Evolutionary conservation across 495 filamentous ascomycete species (phyloP), one percentile per base, ranked within the genome.

Genomic region (Hypoxylon subgilvum): DNA sequence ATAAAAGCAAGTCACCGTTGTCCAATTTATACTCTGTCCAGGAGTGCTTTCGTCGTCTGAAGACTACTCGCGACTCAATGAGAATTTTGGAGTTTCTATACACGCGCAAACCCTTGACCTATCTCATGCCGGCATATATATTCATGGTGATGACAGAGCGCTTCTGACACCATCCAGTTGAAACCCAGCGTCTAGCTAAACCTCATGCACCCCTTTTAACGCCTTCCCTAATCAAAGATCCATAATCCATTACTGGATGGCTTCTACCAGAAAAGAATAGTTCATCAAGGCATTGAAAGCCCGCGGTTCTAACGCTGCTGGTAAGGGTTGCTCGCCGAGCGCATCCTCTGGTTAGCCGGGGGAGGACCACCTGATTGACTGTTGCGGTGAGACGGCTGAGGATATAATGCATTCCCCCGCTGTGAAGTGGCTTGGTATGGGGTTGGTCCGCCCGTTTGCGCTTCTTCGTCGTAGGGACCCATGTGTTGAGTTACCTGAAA

Each of bases 401-500:
- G 61, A 36, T 51, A 19, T 6, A 58, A 19, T 8, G 61, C 35
- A 36, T 49, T 57, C 6, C 48, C 54, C 14, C 28, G 6, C 30
- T 49, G 43, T 14, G 36, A 5, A 32, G 18, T 17, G 6, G 50
- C 44, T 13, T 14, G 18, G 17, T 59, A 69, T 2, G 64, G 67
- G 32, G 57, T 40, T 13, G 64, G 50, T 0, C 60, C 60, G 19
- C 67, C 67, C 1, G 63, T 10, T 19, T 67, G 61, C 8, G 67
- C 64, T 27, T 70, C 67, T 41, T 70, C 67, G 25, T 70, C 67
- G 17, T 50, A 70, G 7, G 61, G 50, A 1, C 35, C 50, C 54
- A 57, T 38, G 30, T 67, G 53, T 48, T 66, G 61, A 7, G 76
- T 74, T 28, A 74, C 66, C 23, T 75, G 76, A 3, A 77, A 55